Percentiles rank a stretch among this genome's conserved stretches.
Conservation (phyloP, 164 flowering plant species). For the Paratinospora sagittata region DNA sequence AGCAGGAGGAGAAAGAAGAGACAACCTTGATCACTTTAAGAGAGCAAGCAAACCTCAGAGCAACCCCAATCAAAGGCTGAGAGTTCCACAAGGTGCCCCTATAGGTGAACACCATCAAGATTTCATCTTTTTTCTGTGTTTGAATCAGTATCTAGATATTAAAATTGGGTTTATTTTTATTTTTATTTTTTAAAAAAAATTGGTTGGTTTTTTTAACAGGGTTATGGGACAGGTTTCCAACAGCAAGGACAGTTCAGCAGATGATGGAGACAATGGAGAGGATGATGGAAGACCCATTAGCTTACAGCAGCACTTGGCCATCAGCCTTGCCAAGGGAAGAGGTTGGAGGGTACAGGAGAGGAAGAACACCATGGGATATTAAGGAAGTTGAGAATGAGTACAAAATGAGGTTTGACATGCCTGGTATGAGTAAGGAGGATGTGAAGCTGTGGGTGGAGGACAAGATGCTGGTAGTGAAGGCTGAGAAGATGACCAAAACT, state of each 20-base stretch:
- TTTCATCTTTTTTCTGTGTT: not conserved
- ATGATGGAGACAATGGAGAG: conserved; percentile 92
- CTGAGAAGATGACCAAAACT: conserved; percentile 39
- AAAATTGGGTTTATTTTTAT: not conserved
- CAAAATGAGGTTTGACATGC: conserved; percentile 85
- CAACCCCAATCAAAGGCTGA: conserved; percentile 21
- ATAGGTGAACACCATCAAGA: conserved; percentile 25
- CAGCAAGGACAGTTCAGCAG: conserved; percentile 74
- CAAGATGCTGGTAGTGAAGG: conserved; percentile 71
- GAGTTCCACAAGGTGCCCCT: conserved; percentile 28
- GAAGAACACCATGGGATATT: conserved; percentile 89
- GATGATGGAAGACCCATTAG: conserved; percentile 60
- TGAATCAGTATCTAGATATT: not conserved
- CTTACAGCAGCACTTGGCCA: conserved; percentile 31
- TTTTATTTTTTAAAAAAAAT: too few relatives aligned
- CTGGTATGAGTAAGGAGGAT: conserved; percentile 78
- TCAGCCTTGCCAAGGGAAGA: conserved; percentile 23
- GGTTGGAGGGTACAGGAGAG: conserved; percentile 40
- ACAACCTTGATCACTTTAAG: conserved; percentile 54
- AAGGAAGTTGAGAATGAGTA: conserved; percentile 56
- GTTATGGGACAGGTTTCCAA: conserved; percentile 71
- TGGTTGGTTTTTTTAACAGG: conserved; percentile 37
- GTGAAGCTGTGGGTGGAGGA: conserved; percentile 84
- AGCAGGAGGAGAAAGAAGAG: conserved; percentile 31
- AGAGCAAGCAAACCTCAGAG: conserved; percentile 23